Evolutionary conservation across 495 filamentous ascomycete genomes (phyloP).

Genomic region (Penicillium diatomitis): DNA sequence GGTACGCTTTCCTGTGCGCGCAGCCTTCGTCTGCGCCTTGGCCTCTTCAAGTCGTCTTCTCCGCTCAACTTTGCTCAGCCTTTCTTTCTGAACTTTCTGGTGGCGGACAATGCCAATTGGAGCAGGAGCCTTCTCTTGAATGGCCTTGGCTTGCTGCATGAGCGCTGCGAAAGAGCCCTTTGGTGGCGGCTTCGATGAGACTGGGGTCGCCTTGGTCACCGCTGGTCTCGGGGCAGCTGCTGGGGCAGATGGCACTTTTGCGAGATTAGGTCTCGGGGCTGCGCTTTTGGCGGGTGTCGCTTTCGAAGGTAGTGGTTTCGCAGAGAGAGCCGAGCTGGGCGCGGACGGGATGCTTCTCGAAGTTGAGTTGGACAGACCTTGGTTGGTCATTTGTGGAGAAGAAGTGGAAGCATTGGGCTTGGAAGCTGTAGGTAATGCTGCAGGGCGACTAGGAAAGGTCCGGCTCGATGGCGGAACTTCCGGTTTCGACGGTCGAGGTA

Average conservation of each 20-base stretch:
- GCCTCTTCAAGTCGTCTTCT: conserved; percentile 29
- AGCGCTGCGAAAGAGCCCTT: conserved; percentile 37
- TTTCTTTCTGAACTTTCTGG: conserved; percentile 27
- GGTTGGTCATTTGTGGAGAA: background rate
- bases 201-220: background rate
- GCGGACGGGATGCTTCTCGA: conserved; percentile 10
- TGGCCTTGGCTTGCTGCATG: conserved; percentile 30
- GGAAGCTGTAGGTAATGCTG: conserved; percentile 6
- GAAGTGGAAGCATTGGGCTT: conserved; percentile 13
- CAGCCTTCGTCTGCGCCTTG: conserved; percentile 24
- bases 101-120: conserved; percentile 30
- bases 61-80: conserved; percentile 32
- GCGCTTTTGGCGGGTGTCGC: background rate
- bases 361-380: conserved; percentile 11
- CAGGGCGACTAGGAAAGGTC: conserved; percentile 1
- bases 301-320: conserved; percentile 2
- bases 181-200: conserved; percentile 25
- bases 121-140: conserved; percentile 27
- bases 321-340: conserved; percentile 12
- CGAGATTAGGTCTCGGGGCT: background rate
- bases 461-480: conserved; percentile 12
- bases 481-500: conserved; percentile 22
- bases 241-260: background rate
- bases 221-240: conserved; percentile 5
- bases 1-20: conserved; percentile 18